phyloP scores from a whole-genome alignment of 106 monocot species.

The Amphibolis antarctica region DNA sequence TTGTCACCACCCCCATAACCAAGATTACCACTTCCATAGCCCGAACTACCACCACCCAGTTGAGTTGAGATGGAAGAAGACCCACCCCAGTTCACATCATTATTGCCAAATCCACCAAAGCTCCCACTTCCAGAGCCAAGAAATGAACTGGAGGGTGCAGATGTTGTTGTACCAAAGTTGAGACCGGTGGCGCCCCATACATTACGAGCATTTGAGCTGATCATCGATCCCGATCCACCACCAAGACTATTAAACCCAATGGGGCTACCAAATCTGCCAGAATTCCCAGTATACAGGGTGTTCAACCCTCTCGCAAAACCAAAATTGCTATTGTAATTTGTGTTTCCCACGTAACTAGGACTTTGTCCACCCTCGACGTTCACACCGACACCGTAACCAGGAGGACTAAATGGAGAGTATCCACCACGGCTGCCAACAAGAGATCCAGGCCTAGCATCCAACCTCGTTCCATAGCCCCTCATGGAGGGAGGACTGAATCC shows the following conservation, averaged over 20 bases:
- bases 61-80: conserved; percentile 33
- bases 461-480: conserved; percentile 40
- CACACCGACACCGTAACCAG: conserved; percentile 43
- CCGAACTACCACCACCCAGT: conserved; percentile 11
- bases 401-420: conserved; percentile 32
- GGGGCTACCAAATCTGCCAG: conserved; percentile 29
- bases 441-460: conserved; percentile 45
- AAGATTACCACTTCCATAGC: conserved; percentile 25
- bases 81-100: conserved; percentile 45
- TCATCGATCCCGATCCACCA: conserved; percentile 30
- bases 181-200: conserved; percentile 36
- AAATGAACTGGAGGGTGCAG: conserved; percentile 34
- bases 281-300: conserved; percentile 45
- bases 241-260: conserved; percentile 34
- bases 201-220: conserved; percentile 41
- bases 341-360: conserved; percentile 24
- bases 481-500: conserved; percentile 34
- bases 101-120: conserved; percentile 49
- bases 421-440: conserved; percentile 28
- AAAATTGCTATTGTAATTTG: conserved; percentile 29
- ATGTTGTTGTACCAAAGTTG: conserved; percentile 27
- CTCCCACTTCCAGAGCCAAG: conserved; percentile 41
- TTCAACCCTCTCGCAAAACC: conserved; percentile 34
- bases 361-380: conserved; percentile 44
- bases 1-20: conserved; percentile 36